These are phyloP conservation scores for Epichloe sp. DNA, from an alignment of 2,329 filamentous ascomycete genomes.

Conservation along the genomic window DNA sequence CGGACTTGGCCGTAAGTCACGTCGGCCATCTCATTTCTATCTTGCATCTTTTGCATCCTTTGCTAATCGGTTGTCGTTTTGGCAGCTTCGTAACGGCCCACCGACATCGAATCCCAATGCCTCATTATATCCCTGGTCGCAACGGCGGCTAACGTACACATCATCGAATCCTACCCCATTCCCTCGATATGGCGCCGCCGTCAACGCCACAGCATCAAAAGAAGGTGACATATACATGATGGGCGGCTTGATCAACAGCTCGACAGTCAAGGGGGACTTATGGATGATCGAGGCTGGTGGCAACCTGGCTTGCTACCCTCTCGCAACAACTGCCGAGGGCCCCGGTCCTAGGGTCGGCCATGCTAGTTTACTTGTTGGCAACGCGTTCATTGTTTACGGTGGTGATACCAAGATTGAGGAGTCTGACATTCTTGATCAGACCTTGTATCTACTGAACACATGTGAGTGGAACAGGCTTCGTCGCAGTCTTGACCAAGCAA, in stretches of 20 bases:
- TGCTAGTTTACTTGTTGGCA: conserved; percentile 85
- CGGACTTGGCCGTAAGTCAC: conserved; percentile 29
- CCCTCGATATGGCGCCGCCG: conserved; percentile 90
- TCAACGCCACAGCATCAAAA: conserved; percentile 85
- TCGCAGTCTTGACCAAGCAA: not conserved
- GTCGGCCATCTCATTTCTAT: not conserved
- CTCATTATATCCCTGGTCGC: conserved; percentile 91
- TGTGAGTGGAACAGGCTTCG: conserved; percentile 47
- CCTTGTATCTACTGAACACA: conserved; percentile 90
- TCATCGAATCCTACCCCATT: conserved; percentile 76
- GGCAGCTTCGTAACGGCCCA: conserved; percentile 44
- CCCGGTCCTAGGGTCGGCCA: conserved; percentile 92
- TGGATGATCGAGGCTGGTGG: conserved; percentile 94
- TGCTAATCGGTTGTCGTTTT: not conserved
- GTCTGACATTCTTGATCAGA: conserved; percentile 82
- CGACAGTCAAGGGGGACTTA: conserved; percentile 83
- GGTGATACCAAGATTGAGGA: conserved; percentile 97
- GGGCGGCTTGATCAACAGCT: conserved; percentile 89
- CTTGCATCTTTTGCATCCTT: not conserved
- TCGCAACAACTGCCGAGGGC: conserved; percentile 84
- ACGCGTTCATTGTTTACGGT: conserved; percentile 97
- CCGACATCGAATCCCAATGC: conserved; percentile 47
- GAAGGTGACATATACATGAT: conserved; percentile 97
- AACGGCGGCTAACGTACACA: conserved; percentile 75
- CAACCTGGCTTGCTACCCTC: conserved; percentile 79